phyloP scores from a whole-genome alignment of 176 grass and related monocot genomes.

The Poa annua region DNA sequence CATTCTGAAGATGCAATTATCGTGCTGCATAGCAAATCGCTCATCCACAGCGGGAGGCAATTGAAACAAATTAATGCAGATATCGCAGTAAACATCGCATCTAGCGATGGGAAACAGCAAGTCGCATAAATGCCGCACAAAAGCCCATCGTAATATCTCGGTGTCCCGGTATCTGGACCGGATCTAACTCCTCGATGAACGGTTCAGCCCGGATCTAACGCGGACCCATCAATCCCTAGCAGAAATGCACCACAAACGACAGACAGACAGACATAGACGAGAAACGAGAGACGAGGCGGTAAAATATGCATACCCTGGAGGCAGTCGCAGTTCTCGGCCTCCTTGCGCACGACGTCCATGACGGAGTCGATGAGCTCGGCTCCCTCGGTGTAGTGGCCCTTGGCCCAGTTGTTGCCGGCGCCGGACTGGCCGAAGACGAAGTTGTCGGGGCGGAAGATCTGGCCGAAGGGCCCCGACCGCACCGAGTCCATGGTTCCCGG shows the following conservation, averaged over 20 bases:
- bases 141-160: not conserved
- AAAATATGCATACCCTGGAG: slow-evolving; percentile 58
- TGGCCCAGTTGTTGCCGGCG: slow-evolving; percentile 95
- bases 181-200: not conserved
- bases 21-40: not conserved
- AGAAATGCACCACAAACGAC: not conserved
- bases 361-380: slow-evolving; percentile 94
- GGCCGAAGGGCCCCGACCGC: slow-evolving; percentile 73
- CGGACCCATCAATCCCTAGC: not conserved
- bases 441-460: slow-evolving; percentile 97
- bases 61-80: not conserved
- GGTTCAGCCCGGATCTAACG: slow-evolving; percentile 13
- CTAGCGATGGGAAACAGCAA: not conserved
- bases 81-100: not conserved
- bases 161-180: not conserved
- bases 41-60: not conserved
- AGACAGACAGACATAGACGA: not conserved
- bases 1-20: not conserved
- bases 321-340: slow-evolving; percentile 98
- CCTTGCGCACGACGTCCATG: slow-evolving; percentile 95
- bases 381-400: slow-evolving; percentile 95
- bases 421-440: slow-evolving; percentile 97
- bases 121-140: not conserved
- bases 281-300: not conserved
- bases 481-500: slow-evolving; percentile 91